Conservation (phyloP, 2,329 filamentous ascomycete genomes). For the Diplocarpon rosae region DNA sequence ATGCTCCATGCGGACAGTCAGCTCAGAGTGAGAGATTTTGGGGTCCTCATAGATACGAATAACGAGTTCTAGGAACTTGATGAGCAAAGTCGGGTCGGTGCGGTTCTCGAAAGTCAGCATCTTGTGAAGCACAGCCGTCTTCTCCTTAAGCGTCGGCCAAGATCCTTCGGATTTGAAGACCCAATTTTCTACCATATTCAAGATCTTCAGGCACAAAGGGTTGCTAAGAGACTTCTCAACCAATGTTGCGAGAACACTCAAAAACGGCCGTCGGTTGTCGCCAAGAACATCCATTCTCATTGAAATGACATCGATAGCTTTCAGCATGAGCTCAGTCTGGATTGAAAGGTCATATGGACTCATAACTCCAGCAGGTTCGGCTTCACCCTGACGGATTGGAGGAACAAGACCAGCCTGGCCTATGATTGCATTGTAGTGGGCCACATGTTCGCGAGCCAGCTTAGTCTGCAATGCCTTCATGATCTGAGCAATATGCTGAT, state of each 20-base stretch:
- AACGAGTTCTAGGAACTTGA: slow-evolving; percentile 88
- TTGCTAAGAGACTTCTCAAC: slow-evolving; percentile 91
- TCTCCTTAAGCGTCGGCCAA: slow-evolving; percentile 96
- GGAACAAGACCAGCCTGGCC: slow-evolving; percentile 34
- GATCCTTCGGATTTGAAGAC: slow-evolving; percentile 91
- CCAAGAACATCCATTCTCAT: slow-evolving; percentile 86
- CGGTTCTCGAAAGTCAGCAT: slow-evolving; percentile 94
- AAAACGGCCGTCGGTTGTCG: slow-evolving; percentile 82
- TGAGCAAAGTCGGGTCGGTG: slow-evolving; percentile 71
- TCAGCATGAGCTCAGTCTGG: slow-evolving; percentile 85
- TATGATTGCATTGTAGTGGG: slow-evolving; percentile 51
- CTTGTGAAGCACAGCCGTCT: slow-evolving; percentile 97
- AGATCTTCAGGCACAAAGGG: slow-evolving; percentile 78
- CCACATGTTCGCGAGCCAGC: slow-evolving; percentile 87
- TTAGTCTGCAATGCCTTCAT: slow-evolving; percentile 93
- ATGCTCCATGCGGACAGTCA: slow-evolving; percentile 95
- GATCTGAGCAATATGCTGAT: slow-evolving; percentile 74
- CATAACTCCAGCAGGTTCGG: slow-evolving; percentile 44
- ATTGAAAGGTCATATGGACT: slow-evolving; percentile 72
- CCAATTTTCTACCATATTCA: slow-evolving; percentile 91
- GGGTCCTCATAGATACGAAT: slow-evolving; percentile 97
- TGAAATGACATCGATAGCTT: slow-evolving; percentile 87
- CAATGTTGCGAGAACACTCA: slow-evolving; percentile 87
- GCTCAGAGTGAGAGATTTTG: slow-evolving; percentile 86
- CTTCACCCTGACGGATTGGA: slow-evolving; percentile 33